phyloP scores from a whole-genome alignment of 75 land plant species.

The Azolla pinnata region DNA sequence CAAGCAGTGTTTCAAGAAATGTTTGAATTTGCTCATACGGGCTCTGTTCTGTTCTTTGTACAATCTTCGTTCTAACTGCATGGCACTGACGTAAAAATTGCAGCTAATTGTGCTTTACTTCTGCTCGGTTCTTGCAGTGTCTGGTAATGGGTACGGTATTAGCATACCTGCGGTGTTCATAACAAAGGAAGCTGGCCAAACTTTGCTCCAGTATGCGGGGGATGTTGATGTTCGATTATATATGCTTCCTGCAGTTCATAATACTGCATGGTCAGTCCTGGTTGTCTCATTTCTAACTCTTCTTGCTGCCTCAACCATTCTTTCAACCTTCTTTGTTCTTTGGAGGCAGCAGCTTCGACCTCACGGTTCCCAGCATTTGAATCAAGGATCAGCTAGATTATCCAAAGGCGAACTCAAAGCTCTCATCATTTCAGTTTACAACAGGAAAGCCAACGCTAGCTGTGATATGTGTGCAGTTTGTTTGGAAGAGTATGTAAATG shows the following conservation, averaged over 20 bases:
- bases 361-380: conserved; percentile 18
- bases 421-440: conserved; percentile 28
- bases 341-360: conserved; percentile 29
- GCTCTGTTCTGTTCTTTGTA: too few species aligned
- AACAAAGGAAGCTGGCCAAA: conserved; percentile 30
- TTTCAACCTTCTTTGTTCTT: conserved; percentile 38
- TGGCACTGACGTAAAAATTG: too few species aligned
- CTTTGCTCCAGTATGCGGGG: conserved; percentile 21
- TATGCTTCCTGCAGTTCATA: conserved; percentile 39
- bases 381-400: conserved; percentile 26
- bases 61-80: too few species aligned
- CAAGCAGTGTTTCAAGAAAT: too few species aligned
- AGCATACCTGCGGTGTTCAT: conserved; percentile 39
- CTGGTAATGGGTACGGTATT: conserved; percentile 29
- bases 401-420: conserved; percentile 36
- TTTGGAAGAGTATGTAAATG: conserved; percentile 36
- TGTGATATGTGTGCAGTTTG: conserved; percentile 40
- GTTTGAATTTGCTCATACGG: too few species aligned
- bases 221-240: conserved; percentile 26
- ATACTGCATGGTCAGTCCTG: conserved; percentile 46
- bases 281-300: conserved; percentile 44
- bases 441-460: conserved; percentile 16
- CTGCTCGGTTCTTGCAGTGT: conserved; percentile 23
- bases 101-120: too few species aligned
- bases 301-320: conserved; percentile 38